These are phyloP conservation scores for Leucosporidium yakuticum DNA, from an alignment of 768 basidiomycete genomes.

Conservation along the genomic window DNA sequence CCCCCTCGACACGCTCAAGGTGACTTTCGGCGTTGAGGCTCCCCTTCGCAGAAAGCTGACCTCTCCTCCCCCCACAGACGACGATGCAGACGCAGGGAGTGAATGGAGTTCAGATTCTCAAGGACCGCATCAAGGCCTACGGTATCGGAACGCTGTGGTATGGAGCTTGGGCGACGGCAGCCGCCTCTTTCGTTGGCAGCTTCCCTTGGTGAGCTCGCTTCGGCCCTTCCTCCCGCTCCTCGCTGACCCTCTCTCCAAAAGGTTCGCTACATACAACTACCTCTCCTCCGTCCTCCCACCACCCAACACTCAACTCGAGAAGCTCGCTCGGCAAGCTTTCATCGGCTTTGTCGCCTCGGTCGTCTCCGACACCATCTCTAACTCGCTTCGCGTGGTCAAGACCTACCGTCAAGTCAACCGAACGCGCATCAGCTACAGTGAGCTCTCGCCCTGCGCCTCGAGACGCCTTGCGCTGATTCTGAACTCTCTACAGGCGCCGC, in stretches of 20 bases:
- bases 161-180: constrained; percentile 50
- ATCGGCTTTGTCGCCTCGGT: constrained; percentile 87
- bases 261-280: constrained; percentile 35
- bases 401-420: constrained; percentile 91
- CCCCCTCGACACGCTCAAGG: constrained; percentile 78
- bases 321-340: constrained; percentile 70
- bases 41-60: neutral
- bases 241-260: neutral
- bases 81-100: constrained; percentile 52
- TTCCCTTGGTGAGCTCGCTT: constrained; percentile 65
- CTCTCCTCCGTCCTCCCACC: constrained; percentile 28
- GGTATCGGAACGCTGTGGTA: constrained; percentile 35
- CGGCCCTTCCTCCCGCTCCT: too few species aligned
- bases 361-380: constrained; percentile 75
- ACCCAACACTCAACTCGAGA: constrained; percentile 51
- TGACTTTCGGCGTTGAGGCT: neutral
- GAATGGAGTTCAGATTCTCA: constrained; percentile 56
- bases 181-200: constrained; percentile 61
- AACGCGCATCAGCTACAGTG: constrained; percentile 66
- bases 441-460: constrained; percentile 20
- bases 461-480: neutral
- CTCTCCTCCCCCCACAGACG: neutral
- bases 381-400: constrained; percentile 86
- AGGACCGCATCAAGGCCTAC: constrained; percentile 52
- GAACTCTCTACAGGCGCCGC: constrained; percentile 49